These are phyloP conservation scores for Podospora pseudocomata DNA, from an alignment of 495 filamentous ascomycete species.

Conservation along the genomic window DNA sequence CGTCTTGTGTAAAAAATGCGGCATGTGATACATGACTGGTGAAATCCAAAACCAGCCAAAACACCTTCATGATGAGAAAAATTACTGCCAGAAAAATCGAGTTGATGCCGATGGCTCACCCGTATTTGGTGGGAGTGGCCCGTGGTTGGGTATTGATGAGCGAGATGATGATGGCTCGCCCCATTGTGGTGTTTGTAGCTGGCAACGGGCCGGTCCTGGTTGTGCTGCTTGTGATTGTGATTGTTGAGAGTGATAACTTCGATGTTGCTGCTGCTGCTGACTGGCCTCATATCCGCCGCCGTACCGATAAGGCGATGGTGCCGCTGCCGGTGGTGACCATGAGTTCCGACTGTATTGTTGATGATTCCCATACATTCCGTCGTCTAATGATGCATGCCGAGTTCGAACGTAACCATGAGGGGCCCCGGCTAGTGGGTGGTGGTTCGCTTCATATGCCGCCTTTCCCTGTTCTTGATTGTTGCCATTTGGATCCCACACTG, in stretches of 20 bases:
- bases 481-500: slow-evolving; percentile 47
- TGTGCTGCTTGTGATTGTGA: neutral
- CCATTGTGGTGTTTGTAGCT: neutral
- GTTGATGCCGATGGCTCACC: slow-evolving; percentile 1
- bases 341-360: neutral
- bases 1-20: neutral
- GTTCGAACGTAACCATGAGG: slow-evolving; percentile 14
- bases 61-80: neutral
- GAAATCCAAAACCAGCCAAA: neutral
- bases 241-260: neutral
- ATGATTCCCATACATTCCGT: slow-evolving; percentile 14
- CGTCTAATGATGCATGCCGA: slow-evolving; percentile 19
- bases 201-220: neutral
- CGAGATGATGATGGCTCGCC: slow-evolving; percentile 2
- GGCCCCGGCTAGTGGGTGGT: neutral
- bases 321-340: neutral
- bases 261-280: neutral
- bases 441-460: slow-evolving; percentile 1
- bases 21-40: no score
- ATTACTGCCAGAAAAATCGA: slow-evolving; percentile 6
- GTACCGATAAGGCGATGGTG: slow-evolving; percentile 1
- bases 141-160: neutral
- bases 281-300: slow-evolving; percentile 3
- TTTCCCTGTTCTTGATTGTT: neutral
- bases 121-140: neutral